These are phyloP conservation scores for Talaromyces sp. DNA, from an alignment of 2,329 filamentous ascomycete species.

Conservation along the genomic window DNA sequence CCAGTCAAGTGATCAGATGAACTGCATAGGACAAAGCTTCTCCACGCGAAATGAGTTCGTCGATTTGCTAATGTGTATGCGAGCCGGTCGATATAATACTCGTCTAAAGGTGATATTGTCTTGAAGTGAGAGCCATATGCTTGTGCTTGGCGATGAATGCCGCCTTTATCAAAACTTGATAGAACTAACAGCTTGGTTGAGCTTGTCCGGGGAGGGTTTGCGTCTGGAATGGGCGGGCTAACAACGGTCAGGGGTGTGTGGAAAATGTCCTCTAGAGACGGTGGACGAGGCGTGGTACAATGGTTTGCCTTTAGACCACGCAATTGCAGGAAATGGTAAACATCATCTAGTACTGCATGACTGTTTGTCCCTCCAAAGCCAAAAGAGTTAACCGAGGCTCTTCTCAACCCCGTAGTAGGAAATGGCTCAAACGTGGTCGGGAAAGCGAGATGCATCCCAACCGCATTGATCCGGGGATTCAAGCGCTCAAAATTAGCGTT, in stretches of 20 bases:
- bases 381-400: slow-evolving; percentile 39
- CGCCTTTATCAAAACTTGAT: no score
- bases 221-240: no score
- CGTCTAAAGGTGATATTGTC: slow-evolving; percentile 16
- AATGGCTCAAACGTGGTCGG: slow-evolving; percentile 12
- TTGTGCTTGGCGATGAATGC: no score
- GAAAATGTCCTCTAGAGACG: neutral
- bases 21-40: neutral
- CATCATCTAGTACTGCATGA: slow-evolving; percentile 11
- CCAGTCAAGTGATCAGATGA: neutral
- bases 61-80: neutral
- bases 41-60: neutral
- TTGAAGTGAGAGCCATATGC: slow-evolving; percentile 12
- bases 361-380: slow-evolving; percentile 21
- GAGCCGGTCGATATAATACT: neutral
- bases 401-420: slow-evolving; percentile 12
- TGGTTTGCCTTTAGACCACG: neutral
- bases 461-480: slow-evolving; percentile 1
- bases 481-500: slow-evolving; percentile 6
- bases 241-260: no score
- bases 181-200: no score
- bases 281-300: neutral
- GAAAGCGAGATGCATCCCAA: slow-evolving; percentile 13
- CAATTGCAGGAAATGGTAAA: neutral
- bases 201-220: no score